Percentiles rank a stretch among this genome's conserved stretches.
These are phyloP conservation scores for Durusdinium trenchii DNA, from an alignment of 73 alveolate genomes.

Conservation along the genomic window DNA sequence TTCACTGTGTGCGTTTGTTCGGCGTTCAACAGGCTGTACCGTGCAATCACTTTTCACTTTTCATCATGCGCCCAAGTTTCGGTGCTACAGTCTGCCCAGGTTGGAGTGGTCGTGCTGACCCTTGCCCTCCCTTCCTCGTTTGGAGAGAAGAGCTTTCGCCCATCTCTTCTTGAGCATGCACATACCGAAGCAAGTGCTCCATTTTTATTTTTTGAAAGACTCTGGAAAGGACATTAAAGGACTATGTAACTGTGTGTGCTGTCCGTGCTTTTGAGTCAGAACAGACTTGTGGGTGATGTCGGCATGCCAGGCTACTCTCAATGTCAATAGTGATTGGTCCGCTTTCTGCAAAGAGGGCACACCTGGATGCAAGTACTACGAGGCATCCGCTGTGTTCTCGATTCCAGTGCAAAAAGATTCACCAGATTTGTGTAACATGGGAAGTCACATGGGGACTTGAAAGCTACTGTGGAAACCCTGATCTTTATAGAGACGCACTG, in stretches of 20 bases:
- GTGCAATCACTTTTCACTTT: not conserved
- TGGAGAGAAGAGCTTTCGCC: not conserved
- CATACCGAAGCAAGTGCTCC: not conserved
- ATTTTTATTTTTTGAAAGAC: not conserved
- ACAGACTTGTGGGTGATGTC: not conserved
- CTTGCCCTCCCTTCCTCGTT: slow-evolving; percentile 11
- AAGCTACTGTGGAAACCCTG: not conserved
- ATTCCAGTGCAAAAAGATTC: too few relatives aligned
- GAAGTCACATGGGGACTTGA: not conserved
- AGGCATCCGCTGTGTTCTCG: too few relatives aligned
- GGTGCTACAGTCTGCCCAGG: not conserved
- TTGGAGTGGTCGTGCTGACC: slow-evolving; percentile 82
- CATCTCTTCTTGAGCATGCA: not conserved
- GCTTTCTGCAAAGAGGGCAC: slow-evolving; percentile 83
- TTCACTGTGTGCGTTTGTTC: not conserved
- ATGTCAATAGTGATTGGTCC: slow-evolving; percentile 65
- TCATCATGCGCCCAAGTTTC: not conserved
- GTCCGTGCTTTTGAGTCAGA: not conserved
- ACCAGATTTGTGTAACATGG: not conserved
- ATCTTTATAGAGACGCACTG: not conserved
- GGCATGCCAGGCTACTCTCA: slow-evolving; percentile 61
- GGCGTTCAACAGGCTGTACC: not conserved
- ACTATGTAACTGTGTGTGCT: too few relatives aligned
- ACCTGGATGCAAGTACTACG: slow-evolving; percentile 84
- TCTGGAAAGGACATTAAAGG: not conserved